Evolutionary conservation across 129 eudicot genomes (phyloP).

Genomic region (Smallanthus sonchifolius): DNA sequence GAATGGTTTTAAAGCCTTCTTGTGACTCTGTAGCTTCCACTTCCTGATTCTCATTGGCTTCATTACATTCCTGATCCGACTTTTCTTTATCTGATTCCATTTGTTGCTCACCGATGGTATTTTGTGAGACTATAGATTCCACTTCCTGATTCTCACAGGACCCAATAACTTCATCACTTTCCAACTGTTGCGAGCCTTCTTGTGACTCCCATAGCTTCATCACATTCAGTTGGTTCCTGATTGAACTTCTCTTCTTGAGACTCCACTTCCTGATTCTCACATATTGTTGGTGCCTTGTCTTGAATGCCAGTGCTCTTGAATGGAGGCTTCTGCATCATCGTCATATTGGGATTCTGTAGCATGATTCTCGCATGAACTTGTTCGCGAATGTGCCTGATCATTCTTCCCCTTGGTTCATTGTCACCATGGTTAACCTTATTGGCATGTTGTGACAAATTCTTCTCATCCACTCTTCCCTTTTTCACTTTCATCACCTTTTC

Average conservation of each 20-base stretch:
- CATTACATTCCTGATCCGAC: not conserved
- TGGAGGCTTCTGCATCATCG: conserved; percentile 1
- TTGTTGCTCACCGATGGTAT: not conserved
- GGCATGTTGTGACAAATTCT: conserved; percentile 34
- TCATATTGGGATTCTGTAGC: not conserved
- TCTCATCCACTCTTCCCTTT: not conserved
- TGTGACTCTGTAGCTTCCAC: not conserved
- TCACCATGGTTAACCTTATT: no score
- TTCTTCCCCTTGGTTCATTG: conserved; percentile 4
- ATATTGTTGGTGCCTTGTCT: not conserved
- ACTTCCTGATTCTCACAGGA: not conserved
- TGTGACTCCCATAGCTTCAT: not conserved
- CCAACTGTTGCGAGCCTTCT: not conserved
- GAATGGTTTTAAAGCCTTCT: no score
- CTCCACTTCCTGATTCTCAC: not conserved
- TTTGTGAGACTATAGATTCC: not conserved
- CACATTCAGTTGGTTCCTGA: not conserved
- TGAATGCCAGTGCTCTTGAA: not conserved
- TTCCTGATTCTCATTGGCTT: not conserved
- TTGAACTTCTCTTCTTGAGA: not conserved
- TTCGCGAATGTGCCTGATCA: not conserved
- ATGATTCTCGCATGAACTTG: not conserved
- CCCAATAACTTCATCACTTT: not conserved
- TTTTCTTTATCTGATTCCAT: not conserved
- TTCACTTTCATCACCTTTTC: not conserved